Percentiles rank a stretch among this genome's conserved stretches.
These are phyloP conservation scores for Talaromyces rugulosus DNA, from an alignment of 2,329 filamentous ascomycete species.

Conservation along the genomic window DNA sequence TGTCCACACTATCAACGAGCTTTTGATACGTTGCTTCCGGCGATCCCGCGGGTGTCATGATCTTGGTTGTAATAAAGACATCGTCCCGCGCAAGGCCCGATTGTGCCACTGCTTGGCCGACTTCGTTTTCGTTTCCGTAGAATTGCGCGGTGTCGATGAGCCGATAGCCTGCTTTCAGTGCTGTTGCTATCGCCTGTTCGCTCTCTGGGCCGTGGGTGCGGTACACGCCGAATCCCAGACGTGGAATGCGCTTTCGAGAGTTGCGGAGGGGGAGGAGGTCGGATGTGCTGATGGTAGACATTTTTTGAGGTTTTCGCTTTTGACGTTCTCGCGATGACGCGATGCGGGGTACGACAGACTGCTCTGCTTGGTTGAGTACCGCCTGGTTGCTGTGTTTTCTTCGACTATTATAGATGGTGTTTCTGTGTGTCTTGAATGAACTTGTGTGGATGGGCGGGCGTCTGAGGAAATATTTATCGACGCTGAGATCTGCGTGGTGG, in stretches of 20 bases:
- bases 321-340: background rate
- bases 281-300: slow-evolving; percentile 40
- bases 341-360: background rate
- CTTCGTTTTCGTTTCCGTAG: slow-evolving; percentile 65
- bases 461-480: background rate
- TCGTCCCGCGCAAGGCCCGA: slow-evolving; percentile 51
- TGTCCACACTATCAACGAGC: slow-evolving; percentile 59
- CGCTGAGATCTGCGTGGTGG: background rate
- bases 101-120: slow-evolving; percentile 58
- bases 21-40: slow-evolving; percentile 58
- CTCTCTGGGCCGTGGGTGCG: slow-evolving; percentile 54
- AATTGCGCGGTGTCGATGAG: slow-evolving; percentile 61
- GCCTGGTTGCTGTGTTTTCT: background rate
- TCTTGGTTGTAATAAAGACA: slow-evolving; percentile 69
- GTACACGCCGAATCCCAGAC: slow-evolving; percentile 69
- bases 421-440: no score
- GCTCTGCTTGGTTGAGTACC: background rate
- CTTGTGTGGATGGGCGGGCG: no score
- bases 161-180: slow-evolving; percentile 49
- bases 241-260: slow-evolving; percentile 54
- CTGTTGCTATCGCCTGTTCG: slow-evolving; percentile 55
- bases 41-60: slow-evolving; percentile 52
- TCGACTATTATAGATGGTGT: background rate
- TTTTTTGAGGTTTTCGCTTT: slow-evolving; percentile 13
- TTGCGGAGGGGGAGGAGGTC: slow-evolving; percentile 50